Conservation (phyloP, 306 rosid species). For the Luffa acutangula region DNA sequence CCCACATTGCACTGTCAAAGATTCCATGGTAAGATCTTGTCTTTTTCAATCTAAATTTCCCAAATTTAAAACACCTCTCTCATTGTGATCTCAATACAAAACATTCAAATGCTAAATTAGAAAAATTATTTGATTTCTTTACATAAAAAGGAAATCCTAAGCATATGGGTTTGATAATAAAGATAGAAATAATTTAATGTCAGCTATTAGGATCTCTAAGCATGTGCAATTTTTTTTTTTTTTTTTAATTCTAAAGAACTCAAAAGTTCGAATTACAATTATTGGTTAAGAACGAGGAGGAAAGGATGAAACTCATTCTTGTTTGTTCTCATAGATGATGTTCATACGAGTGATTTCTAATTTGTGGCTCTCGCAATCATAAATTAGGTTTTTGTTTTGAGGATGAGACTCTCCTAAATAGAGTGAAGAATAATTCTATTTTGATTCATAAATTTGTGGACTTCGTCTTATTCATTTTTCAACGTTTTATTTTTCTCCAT, state of each 20-base stretch:
- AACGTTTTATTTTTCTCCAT: too few species aligned
- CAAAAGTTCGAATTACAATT: background rate
- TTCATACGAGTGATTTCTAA: background rate
- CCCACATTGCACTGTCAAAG: conserved; percentile 6
- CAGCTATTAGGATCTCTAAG: background rate
- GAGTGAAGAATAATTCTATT: background rate
- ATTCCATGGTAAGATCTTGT: background rate
- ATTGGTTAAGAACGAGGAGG: background rate
- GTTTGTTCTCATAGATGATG: background rate
- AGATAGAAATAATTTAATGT: background rate
- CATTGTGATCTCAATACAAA: background rate
- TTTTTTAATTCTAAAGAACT: background rate
- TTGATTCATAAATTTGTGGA: background rate
- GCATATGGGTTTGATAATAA: background rate
- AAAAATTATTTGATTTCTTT: background rate
- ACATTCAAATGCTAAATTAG: background rate
- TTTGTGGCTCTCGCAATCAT: background rate
- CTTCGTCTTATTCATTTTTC: background rate
- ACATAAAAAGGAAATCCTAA: background rate
- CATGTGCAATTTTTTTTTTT: background rate
- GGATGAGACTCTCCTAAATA: background rate
- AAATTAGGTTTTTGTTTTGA: background rate
- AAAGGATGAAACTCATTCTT: background rate
- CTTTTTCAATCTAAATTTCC: background rate
- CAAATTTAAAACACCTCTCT: background rate